phyloP scores from a whole-genome alignment of 129 eudicot genomes.

The Helichrysum umbraculigerum region DNA sequence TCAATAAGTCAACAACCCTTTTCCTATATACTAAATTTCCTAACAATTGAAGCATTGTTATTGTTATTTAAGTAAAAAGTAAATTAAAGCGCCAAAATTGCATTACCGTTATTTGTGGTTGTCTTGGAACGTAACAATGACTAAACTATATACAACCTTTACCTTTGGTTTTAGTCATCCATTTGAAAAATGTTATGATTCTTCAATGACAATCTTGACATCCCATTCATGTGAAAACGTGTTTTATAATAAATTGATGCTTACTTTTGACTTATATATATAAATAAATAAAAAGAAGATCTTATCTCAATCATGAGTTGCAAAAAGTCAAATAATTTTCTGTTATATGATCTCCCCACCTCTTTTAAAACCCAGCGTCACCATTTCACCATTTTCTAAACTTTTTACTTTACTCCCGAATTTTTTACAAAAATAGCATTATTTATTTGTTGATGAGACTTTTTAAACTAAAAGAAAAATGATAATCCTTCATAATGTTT shows the following conservation, averaged over 20 bases:
- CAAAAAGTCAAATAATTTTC: slow-evolving; percentile 30
- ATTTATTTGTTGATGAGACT: neutral
- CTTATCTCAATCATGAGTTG: slow-evolving; percentile 1
- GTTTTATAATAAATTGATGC: neutral
- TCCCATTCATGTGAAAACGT: slow-evolving; percentile 8
- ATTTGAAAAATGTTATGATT: neutral
- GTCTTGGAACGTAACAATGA: neutral
- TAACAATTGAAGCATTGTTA: too few species aligned
- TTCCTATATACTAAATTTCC: too few species aligned
- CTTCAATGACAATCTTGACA: neutral
- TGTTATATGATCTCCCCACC: slow-evolving; percentile 22
- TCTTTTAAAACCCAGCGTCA: slow-evolving; percentile 10
- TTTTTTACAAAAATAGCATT: neutral
- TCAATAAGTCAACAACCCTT: too few species aligned
- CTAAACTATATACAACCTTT: neutral
- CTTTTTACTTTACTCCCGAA: neutral
- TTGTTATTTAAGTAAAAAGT: too few species aligned
- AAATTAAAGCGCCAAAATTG: neutral
- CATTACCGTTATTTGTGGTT: neutral
- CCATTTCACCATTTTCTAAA: slow-evolving; percentile 13
- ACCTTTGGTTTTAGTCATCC: neutral
- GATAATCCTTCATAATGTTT: slow-evolving; percentile 21
- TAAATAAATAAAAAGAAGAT: neutral
- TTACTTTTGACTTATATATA: neutral
- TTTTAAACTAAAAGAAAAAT: neutral